These are phyloP conservation scores for Candida frijolesensis DNA, from an alignment of 1,139 yeast genomes.

Conservation along the genomic window DNA sequence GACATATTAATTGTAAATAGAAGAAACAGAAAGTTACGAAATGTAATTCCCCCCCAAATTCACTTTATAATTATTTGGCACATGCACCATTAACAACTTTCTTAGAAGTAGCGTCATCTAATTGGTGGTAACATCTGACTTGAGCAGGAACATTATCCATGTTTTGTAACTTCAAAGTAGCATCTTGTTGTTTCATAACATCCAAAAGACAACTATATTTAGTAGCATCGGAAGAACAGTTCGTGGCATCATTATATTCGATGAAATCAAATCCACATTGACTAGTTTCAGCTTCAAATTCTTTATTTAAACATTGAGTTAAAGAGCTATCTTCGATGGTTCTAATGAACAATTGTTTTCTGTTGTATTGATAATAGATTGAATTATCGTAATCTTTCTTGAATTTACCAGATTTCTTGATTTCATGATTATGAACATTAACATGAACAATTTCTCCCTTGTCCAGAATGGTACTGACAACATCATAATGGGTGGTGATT, in stretches of 20 bases:
- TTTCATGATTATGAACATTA: constrained; percentile 17
- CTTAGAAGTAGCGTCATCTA: constrained; percentile 13
- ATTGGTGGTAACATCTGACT: constrained; percentile 18
- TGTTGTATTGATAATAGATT: constrained; percentile 12
- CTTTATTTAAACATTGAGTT: constrained; percentile 16
- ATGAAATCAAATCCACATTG: constrained; percentile 20
- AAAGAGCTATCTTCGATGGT: constrained; percentile 14
- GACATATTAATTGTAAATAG: constrained; percentile 2
- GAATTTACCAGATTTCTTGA: constrained; percentile 16
- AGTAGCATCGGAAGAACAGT: constrained; percentile 15
- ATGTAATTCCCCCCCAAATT: no score
- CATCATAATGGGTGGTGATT: constrained; percentile 15
- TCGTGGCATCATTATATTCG: constrained; percentile 16
- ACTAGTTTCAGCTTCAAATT: constrained; percentile 15
- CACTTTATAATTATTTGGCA: constrained; percentile 9
- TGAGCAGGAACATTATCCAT: constrained; percentile 20
- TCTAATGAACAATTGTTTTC: constrained; percentile 15
- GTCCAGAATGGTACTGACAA: constrained; percentile 16
- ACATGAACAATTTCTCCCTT: constrained; percentile 18
- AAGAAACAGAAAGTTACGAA: constrained; percentile 1
- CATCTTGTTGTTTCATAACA: constrained; percentile 18
- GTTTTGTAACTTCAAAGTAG: constrained; percentile 16
- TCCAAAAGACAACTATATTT: constrained; percentile 20
- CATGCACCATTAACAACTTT: constrained; percentile 18
- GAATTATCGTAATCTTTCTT: constrained; percentile 18